Evolutionary conservation across 441 rosid species (phyloP).

Genomic region (Breynia disticha): DNA sequence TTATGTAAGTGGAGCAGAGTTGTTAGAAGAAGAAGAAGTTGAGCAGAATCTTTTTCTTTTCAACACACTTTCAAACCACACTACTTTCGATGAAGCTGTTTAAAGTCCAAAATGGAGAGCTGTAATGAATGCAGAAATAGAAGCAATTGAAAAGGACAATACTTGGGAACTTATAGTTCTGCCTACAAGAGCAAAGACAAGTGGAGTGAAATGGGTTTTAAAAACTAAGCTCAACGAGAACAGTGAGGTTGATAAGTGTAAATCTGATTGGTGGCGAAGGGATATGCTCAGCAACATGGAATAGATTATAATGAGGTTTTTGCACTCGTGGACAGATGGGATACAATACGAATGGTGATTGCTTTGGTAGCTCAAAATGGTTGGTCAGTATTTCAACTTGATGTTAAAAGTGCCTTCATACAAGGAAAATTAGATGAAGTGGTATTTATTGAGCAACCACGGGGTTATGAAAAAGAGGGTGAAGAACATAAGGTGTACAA

Average conservation of each 20-base stretch:
- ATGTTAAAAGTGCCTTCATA: not conserved
- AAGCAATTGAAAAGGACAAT: not conserved
- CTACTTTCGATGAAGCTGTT: not conserved
- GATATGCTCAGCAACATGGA: not conserved
- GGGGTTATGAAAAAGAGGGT: too few species aligned
- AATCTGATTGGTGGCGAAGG: constrained; percentile 1
- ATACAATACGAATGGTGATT: not conserved
- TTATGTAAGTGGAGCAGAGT: not conserved
- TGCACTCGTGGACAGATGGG: not conserved
- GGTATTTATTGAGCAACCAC: too few species aligned
- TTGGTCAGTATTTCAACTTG: not conserved
- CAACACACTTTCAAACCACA: not conserved
- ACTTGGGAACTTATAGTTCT: not conserved
- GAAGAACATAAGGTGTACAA: too few species aligned
- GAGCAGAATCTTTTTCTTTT: too few species aligned
- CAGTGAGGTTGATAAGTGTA: not conserved
- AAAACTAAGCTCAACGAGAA: not conserved
- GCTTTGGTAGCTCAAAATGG: not conserved
- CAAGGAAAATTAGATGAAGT: not conserved
- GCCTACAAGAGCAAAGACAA: not conserved
- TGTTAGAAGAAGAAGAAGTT: not conserved
- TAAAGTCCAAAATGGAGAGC: not conserved
- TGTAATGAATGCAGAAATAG: not conserved
- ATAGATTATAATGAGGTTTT: not conserved
- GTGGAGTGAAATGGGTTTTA: not conserved